Evolutionary conservation across 495 filamentous ascomycete species (phyloP).

Genomic region (Cryomyces minteri): DNA sequence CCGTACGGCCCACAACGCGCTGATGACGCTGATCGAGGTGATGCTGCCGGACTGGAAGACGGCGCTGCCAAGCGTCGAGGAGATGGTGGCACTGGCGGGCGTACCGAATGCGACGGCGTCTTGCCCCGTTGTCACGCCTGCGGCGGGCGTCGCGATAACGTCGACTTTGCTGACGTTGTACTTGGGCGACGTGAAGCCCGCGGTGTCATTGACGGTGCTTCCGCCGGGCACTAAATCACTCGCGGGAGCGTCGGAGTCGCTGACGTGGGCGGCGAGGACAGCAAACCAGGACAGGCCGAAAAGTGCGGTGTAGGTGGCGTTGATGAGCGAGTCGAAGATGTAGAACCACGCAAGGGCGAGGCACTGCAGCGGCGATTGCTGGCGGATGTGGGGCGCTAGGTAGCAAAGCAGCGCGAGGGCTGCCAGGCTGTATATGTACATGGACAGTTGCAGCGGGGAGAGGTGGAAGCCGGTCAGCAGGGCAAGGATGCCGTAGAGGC

Average conservation of each 20-base stretch:
- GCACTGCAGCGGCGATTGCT: slow-evolving; percentile 11
- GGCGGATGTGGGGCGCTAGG: slow-evolving; percentile 40
- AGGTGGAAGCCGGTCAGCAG: slow-evolving; percentile 28
- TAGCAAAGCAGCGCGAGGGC: slow-evolving; percentile 39
- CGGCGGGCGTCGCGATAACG: slow-evolving; percentile 25
- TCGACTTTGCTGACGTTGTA: slow-evolving; percentile 39
- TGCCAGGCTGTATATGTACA: slow-evolving; percentile 66
- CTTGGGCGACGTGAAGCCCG: slow-evolving; percentile 50
- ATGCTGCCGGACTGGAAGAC: slow-evolving; percentile 51
- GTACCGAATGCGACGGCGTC: slow-evolving; percentile 31
- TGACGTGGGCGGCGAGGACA: slow-evolving; percentile 34
- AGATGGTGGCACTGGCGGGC: slow-evolving; percentile 8
- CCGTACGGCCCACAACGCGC: slow-evolving; percentile 48
- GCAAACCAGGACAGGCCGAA: slow-evolving; percentile 78
- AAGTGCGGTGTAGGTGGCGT: slow-evolving; percentile 54
- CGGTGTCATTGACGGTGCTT: slow-evolving; percentile 39
- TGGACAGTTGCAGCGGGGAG: slow-evolving; percentile 20
- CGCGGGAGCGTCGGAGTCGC: slow-evolving; percentile 17
- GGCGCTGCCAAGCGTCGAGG: slow-evolving; percentile 24
- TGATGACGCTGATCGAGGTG: slow-evolving; percentile 55
- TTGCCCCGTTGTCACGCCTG: slow-evolving; percentile 25
- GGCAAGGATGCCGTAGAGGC: slow-evolving; percentile 75
- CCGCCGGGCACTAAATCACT: slow-evolving; percentile 13
- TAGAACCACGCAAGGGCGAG: slow-evolving; percentile 36
- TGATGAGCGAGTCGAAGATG: slow-evolving; percentile 59